Evolutionary conservation across 495 filamentous ascomycete genomes (phyloP).

Genomic region (Penicillium lagena): DNA sequence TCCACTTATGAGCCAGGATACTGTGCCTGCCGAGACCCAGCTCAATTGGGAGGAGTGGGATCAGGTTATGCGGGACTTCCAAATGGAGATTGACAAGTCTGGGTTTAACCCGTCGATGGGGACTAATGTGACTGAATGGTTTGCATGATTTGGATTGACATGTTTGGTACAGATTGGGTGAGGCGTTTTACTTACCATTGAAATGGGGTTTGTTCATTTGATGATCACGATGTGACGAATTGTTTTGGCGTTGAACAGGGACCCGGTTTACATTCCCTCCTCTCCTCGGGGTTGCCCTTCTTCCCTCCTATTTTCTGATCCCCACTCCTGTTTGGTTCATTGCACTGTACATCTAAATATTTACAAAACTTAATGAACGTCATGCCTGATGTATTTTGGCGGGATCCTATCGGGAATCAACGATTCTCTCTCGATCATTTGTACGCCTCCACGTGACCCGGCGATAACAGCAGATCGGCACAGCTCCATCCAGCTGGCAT

Average conservation of each 20-base stretch:
- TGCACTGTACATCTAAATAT: too few relatives aligned
- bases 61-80: constrained; percentile 45
- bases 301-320: too few relatives aligned
- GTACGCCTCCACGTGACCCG: constrained; percentile 13
- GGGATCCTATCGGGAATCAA: neutral
- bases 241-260: too few relatives aligned
- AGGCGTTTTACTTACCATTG: neutral
- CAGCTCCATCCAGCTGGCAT: constrained; percentile 25
- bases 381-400: too few relatives aligned
- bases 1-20: constrained; percentile 8
- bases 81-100: constrained; percentile 33
- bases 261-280: neutral
- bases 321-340: too few relatives aligned
- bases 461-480: constrained; percentile 15
- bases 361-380: too few relatives aligned
- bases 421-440: neutral
- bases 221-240: too few relatives aligned
- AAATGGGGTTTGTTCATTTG: neutral
- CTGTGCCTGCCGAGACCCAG: constrained; percentile 1
- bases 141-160: constrained; percentile 7
- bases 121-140: constrained; percentile 28
- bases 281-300: neutral
- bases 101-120: constrained; percentile 11
- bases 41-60: constrained; percentile 43
- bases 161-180: neutral